Conservation (phyloP, 1,284 basidiomycete species). For the Pascua sp. region DNA sequence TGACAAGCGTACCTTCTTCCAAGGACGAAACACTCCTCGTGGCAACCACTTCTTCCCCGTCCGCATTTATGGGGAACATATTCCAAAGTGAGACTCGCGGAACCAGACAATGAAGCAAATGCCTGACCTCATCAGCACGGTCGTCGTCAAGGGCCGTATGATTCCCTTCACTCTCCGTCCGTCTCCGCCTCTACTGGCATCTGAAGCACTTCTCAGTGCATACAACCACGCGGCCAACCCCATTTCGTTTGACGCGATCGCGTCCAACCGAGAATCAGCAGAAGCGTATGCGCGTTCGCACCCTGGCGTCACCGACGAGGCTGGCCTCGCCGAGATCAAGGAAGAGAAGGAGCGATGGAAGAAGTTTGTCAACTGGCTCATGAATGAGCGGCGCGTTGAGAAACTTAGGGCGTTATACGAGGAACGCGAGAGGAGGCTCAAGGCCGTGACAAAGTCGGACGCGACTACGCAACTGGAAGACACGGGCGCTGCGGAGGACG, state of each 20-base stretch:
- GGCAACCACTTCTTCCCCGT: conserved; percentile 45
- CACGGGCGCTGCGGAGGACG: not conserved
- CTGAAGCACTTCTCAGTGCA: conserved; percentile 30
- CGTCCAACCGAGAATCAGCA: conserved; percentile 28
- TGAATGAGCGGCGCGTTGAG: conserved; percentile 43
- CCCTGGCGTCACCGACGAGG: conserved; percentile 29
- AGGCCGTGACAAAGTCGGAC: conserved; percentile 20
- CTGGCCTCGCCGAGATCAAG: conserved; percentile 13
- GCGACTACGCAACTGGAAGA: not conserved
- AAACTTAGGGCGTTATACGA: conserved; percentile 38
- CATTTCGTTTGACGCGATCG: conserved; percentile 32
- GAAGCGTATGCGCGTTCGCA: conserved; percentile 38
- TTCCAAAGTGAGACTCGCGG: conserved; percentile 29
- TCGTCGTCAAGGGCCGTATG: conserved; percentile 43
- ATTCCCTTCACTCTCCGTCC: conserved; percentile 36
- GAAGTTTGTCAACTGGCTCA: conserved; percentile 44
- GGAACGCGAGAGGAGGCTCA: conserved; percentile 34
- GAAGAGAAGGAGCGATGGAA: conserved; percentile 42
- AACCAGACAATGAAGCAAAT: no score
- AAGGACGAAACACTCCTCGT: conserved; percentile 37
- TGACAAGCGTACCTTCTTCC: conserved; percentile 40
- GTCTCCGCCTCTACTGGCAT: conserved; percentile 36
- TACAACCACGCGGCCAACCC: conserved; percentile 42
- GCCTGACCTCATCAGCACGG: conserved; percentile 17
- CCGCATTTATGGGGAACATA: conserved; percentile 35